Base-by-base conservation (phyloP, 257 asterid genomes). In the Jacaranda copaia region DNA sequence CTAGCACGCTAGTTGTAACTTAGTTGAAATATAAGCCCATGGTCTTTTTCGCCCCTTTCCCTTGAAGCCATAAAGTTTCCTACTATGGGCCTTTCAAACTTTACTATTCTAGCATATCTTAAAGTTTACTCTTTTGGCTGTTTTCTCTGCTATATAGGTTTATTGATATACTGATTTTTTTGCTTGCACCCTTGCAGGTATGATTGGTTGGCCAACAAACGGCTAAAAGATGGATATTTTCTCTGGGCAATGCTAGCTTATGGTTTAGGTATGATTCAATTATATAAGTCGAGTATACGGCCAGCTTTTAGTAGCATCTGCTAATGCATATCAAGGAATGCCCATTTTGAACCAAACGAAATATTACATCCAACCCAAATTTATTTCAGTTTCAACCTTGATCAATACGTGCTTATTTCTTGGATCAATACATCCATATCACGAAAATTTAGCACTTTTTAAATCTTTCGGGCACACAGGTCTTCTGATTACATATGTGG, bases 211-310 rank as follows among this genome's bases (percentile, higher is more conserved):
- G 87, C 97, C 20, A 91, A 88, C 53, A 96, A 85, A 85, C 87
- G 84, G 78, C 90, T 96, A 13, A 90, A 85, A 69, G 72, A 84
- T 35, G 99, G 99, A 58, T 96, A 96, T 83, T 96, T 96, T 52
- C 62, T 96, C 64, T 90, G 96, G 92, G 93, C 97, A 40, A 96
- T 96, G 97, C 38, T 91, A 59, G 98, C 99, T 65, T 96, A 91
- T 60, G 98, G 99, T 74, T 85, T 88, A 82, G 98, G 98, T 93
- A 89, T 13, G 70, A 9, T 69, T 55, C 73, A 42, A 36, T 70
- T 45, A 10, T 15, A 7, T 70, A 8, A 8, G 4, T 38, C n/a
- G 5, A 42, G 46, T 42, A 5, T 19, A 58, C 38, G 15, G 25
- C 48, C 49, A 19, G 14, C 48, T 49, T 14, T 13, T 32, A 68